A percentile compares a stretch with the other conserved stretches of the same genome.
These are phyloP conservation scores for Colletotrichum plurivorum DNA, from an alignment of 2,329 filamentous ascomycete species.

Conservation along the genomic window DNA sequence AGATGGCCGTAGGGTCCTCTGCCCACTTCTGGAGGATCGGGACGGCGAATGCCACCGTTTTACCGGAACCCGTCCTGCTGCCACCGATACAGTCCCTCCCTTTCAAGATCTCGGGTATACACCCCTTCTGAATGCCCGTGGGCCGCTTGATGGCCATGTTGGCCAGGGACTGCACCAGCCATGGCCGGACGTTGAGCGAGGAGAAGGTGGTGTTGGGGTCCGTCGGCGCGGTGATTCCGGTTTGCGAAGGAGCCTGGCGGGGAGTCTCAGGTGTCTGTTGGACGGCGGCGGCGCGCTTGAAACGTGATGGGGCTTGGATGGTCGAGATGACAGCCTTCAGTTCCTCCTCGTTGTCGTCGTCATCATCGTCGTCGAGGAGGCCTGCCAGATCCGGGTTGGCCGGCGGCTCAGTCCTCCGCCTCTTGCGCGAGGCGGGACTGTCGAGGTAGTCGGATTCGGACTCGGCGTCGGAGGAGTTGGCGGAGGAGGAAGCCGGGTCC, in stretches of 20 bases:
- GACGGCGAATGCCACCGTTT: conserved; percentile 95
- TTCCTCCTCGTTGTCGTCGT: conserved; percentile 51
- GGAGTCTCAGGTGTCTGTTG: conserved; percentile 40
- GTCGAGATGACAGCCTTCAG: conserved; percentile 55
- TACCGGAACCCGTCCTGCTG: conserved; percentile 94
- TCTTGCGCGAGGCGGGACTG: conserved; percentile 60
- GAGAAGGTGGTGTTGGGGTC: conserved; percentile 77
- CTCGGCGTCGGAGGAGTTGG: conserved; percentile 42
- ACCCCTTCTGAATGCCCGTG: conserved; percentile 92
- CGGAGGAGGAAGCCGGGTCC: conserved; percentile 25
- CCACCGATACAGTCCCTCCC: conserved; percentile 96
- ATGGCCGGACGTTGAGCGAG: conserved; percentile 81
- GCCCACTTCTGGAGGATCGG: conserved; percentile 96
- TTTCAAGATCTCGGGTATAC: conserved; percentile 92
- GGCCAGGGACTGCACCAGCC: conserved; percentile 86
- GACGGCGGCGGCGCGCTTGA: conserved; percentile 50
- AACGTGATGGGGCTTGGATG: conserved; percentile 67
- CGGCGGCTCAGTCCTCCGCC: conserved; percentile 55
- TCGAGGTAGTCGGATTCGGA: conserved; percentile 66
- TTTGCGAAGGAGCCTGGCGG: conserved; percentile 42
- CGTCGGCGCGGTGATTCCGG: conserved; percentile 63
- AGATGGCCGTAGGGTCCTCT: conserved; percentile 92
- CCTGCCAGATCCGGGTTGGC: conserved; percentile 26
- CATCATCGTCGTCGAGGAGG: conserved; percentile 47
- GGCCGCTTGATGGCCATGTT: conserved; percentile 87